Evolutionary conservation across 1,284 basidiomycete species (phyloP).

Genomic region (Jaminaea rosea): DNA sequence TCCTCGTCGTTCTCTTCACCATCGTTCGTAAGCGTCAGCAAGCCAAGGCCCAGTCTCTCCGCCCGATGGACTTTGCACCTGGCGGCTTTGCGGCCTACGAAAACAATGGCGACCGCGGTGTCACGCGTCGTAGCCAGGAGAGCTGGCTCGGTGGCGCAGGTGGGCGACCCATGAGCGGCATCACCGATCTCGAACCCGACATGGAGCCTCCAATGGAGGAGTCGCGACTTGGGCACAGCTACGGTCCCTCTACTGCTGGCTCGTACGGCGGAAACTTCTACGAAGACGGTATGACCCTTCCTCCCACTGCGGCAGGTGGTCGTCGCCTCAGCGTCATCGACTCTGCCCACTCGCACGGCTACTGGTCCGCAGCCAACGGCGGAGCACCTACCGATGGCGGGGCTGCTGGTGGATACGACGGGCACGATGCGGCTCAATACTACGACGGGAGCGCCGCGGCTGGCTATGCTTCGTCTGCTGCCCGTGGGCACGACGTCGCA

Average conservation of each 20-base stretch:
- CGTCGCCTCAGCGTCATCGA: too few relatives aligned
- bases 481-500: neutral
- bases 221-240: neutral
- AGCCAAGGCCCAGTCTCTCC: neutral
- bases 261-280: neutral
- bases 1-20: neutral
- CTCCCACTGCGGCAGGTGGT: too few relatives aligned
- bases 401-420: too few relatives aligned
- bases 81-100: neutral
- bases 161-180: slow-evolving; percentile 1
- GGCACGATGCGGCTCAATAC: neutral
- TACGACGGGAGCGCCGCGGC: neutral
- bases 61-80: neutral
- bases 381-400: too few relatives aligned
- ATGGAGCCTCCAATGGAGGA: neutral
- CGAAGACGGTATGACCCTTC: too few relatives aligned
- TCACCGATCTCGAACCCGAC: neutral
- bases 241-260: neutral
- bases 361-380: too few relatives aligned
- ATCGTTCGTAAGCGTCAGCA: slow-evolving; percentile 1
- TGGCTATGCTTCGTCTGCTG: neutral
- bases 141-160: slow-evolving; percentile 1
- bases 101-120: neutral
- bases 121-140: neutral
- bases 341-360: too few relatives aligned